Percentiles rank a stretch among this genome's conserved stretches.
Evolutionary conservation across 331 rosid genomes (phyloP).

Genomic region (Spiraea crenata): DNA sequence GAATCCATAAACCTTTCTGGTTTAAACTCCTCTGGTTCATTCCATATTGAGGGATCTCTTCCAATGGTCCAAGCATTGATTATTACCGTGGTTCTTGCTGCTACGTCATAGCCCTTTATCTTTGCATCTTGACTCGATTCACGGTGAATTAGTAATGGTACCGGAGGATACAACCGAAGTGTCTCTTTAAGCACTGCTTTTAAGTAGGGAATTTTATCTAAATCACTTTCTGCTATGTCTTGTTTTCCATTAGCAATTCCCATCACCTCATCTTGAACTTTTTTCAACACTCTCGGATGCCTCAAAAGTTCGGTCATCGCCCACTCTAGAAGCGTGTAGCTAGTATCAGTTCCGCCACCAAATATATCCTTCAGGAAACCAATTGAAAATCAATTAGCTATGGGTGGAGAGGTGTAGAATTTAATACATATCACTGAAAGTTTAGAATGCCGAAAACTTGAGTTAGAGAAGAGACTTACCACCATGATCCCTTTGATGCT

Average conservation of each 20-base stretch:
- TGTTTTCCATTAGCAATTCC: constrained; percentile 11
- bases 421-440: no score
- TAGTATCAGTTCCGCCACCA: constrained; percentile 27
- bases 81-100: constrained; percentile 24
- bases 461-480: constrained; percentile 16
- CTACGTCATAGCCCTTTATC: constrained; percentile 26
- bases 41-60: constrained; percentile 37
- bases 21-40: constrained; percentile 13
- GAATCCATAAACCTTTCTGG: constrained; percentile 44
- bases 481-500: constrained; percentile 29
- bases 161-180: constrained; percentile 29
- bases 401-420: not conserved
- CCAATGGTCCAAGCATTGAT: constrained; percentile 50
- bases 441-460: no score
- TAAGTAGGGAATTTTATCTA: constrained; percentile 34
- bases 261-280: constrained; percentile 19
- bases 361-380: constrained; percentile 21
- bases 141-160: constrained; percentile 39
- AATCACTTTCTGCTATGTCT: constrained; percentile 29
- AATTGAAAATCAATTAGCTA: not conserved
- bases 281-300: constrained; percentile 14
- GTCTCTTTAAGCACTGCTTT: constrained; percentile 25
- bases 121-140: constrained; percentile 33
- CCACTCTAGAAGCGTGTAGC: constrained; percentile 15
- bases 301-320: not conserved